Conservation (phyloP, 1,284 basidiomycete species). For the Heterobasidion annosum region DNA sequence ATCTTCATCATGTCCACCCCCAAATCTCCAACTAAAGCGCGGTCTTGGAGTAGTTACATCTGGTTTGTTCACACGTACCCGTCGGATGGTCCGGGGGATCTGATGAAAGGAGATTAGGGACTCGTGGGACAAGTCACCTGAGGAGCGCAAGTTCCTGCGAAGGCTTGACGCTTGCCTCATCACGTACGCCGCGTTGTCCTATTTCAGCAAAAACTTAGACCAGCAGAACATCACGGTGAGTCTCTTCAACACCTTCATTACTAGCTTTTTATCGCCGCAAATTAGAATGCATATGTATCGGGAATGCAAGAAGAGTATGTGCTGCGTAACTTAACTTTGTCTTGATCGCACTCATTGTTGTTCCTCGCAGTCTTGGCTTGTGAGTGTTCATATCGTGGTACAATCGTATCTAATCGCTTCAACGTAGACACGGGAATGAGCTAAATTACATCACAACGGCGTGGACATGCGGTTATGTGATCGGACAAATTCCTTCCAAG, state of each 20-base stretch:
- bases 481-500: conserved; percentile 33
- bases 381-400: neutral
- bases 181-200: conserved; percentile 28
- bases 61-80: conserved; percentile 1
- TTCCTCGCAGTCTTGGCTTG: neutral
- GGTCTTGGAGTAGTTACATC: conserved; percentile 11
- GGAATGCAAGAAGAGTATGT: conserved; percentile 32
- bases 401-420: neutral
- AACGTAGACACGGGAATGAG: conserved; percentile 24
- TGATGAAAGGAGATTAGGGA: conserved; percentile 20
- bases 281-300: conserved; percentile 30
- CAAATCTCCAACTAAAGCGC: neutral
- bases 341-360: neutral
- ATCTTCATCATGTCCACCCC: too few relatives aligned
- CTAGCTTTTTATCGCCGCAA: too few relatives aligned
- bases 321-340: neutral
- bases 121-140: conserved; percentile 30
- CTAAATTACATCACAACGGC: conserved; percentile 32
- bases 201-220: conserved; percentile 34
- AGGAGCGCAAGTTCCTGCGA: conserved; percentile 27
- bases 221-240: conserved; percentile 28
- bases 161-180: conserved; percentile 28
- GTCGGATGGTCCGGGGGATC: neutral
- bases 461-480: conserved; percentile 33
- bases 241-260: neutral